Base-by-base conservation (phyloP, 495 filamentous ascomycete species). In the Neurospora sp. region DNA sequence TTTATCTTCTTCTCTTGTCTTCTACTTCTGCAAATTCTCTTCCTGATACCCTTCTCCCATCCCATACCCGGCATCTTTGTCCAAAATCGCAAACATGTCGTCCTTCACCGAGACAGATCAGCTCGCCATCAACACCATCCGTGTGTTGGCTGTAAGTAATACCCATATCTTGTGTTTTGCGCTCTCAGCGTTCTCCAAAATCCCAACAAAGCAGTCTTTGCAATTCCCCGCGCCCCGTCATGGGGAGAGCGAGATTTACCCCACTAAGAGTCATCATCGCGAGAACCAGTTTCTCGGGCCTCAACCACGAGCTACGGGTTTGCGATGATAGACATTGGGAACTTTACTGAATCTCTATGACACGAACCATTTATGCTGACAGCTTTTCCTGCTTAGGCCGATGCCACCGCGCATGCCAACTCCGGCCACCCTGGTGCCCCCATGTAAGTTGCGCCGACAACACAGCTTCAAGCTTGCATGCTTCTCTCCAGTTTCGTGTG, bases 401-500 rank as follows among this genome's bases (percentile, higher is more conserved):
- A 99, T 98, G 96, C 95, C 81, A 97, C 94, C 82, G 90, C 91
- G 83, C 89, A 92, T 81, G 93, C 95, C 79, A 98, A 98, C 88
- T 97, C 94, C 76, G 96, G 96, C 80, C 96, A 99, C 86, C 96
- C 96, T 81, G 96, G 96, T 88, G 96, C 96, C 78, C 96, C 96
- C 77, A 99, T 99, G 87, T 87, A 77, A 85, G 85, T 73, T 80
- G 72, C 74, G 54, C n/a, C 69, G 44, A 72, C 72, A 59, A 71
- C 20, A 69, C 46, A 44, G 39, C 42, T 66, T 66, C 14, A 31
- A 14, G 20, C 27, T 69, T 48, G 40, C 70, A 7, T 72, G 62
- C 72, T 75, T 27, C 39, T 16, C 7, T 39, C 31, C 74, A 69
- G 71, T 69, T 42, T 12, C n/a, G 37, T 12, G 42, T 44, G 46